Evolutionary conservation across 257 asterid genomes (phyloP).

Genomic region (Phtheirospermum japonicum): DNA sequence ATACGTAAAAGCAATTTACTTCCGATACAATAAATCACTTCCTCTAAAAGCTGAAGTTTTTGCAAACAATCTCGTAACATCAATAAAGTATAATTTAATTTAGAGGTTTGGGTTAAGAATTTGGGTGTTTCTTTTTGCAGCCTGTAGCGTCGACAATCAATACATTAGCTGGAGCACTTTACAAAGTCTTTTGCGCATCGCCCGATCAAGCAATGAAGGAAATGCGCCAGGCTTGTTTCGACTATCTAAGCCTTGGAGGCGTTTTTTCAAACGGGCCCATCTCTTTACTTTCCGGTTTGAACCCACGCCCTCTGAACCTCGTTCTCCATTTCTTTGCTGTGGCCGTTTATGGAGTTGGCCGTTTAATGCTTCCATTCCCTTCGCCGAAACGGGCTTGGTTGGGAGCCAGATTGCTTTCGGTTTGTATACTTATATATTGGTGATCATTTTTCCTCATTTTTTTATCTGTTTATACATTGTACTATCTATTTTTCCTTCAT

Average conservation of each 20-base stretch:
- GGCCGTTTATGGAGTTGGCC: conserved; percentile 55
- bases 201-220: conserved; percentile 55
- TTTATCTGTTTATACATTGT: no score
- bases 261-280: conserved; percentile 49
- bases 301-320: conserved; percentile 50
- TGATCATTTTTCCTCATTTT: background rate
- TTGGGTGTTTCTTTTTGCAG: conserved; percentile 31
- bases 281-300: conserved; percentile 55
- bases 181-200: conserved; percentile 55
- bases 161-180: conserved; percentile 56
- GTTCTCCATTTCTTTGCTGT: conserved; percentile 59
- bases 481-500: background rate
- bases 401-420: conserved; percentile 48
- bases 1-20: no score
- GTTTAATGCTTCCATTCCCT: conserved; percentile 55
- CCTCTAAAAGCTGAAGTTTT: no score
- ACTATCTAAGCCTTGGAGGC: conserved; percentile 58
- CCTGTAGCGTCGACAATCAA: conserved; percentile 68
- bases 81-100: no score
- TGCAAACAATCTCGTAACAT: no score
- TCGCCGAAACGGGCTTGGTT: conserved; percentile 45
- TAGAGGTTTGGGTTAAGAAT: no score
- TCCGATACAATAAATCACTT: no score
- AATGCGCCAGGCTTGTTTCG: conserved; percentile 64
- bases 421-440: conserved; percentile 25